phyloP scores from a whole-genome alignment of 1,284 basidiomycete genomes.

The Naganishia liquefaciens region DNA sequence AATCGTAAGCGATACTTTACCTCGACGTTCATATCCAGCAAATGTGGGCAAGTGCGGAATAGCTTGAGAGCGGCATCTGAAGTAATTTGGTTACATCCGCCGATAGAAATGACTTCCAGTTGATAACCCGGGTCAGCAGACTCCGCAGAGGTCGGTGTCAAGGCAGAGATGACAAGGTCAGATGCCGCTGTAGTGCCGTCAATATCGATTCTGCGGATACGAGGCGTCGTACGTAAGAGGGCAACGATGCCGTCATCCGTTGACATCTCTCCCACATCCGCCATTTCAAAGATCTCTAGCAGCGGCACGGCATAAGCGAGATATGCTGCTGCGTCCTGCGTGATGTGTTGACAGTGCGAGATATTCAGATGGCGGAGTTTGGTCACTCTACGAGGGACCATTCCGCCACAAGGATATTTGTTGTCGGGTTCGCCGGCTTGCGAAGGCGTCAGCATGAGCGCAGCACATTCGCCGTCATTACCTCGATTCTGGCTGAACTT shows the following conservation, averaged over 20 bases:
- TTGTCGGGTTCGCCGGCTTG: conserved; percentile 20
- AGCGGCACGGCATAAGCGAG: conserved; percentile 70
- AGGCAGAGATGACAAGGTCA: conserved; percentile 66
- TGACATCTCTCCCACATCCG: conserved; percentile 67
- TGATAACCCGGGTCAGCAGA: conserved; percentile 55
- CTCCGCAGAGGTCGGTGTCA: conserved; percentile 57
- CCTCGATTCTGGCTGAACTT: conserved; percentile 4
- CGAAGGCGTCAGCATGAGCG: conserved; percentile 13
- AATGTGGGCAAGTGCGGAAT: conserved; percentile 63
- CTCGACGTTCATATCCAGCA: conserved; percentile 72
- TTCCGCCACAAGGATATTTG: conserved; percentile 53
- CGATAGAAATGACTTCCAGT: conserved; percentile 72
- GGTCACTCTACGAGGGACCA: conserved; percentile 64
- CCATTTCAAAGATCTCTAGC: conserved; percentile 79
- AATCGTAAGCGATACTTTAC: conserved; percentile 40
- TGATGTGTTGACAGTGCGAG: conserved; percentile 72
- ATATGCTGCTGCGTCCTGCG: conserved; percentile 70
- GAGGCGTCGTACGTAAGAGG: conserved; percentile 69
- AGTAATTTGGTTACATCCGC: conserved; percentile 65
- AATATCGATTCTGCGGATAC: conserved; percentile 74
- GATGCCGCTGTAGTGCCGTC: conserved; percentile 77
- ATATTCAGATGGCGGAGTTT: conserved; percentile 73
- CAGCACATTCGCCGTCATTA: neutral
- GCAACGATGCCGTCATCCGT: conserved; percentile 68
- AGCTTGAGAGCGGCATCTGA: conserved; percentile 67